Evolutionary conservation across 129 eudicot genomes (phyloP), one percentile per base, ranked within the genome.

Genomic region (Calendula officinalis): DNA sequence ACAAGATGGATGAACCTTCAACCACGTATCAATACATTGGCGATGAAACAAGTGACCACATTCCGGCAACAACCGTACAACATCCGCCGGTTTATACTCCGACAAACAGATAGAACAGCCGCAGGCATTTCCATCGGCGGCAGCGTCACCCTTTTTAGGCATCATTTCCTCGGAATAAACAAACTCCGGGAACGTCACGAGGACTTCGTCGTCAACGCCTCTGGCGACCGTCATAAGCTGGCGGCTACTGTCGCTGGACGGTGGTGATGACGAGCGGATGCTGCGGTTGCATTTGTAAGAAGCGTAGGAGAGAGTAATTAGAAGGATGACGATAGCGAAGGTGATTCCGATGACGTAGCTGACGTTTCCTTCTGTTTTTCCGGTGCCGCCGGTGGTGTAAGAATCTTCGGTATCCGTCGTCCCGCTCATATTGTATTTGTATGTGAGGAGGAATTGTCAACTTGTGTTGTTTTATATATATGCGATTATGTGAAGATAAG

Each of bases 41-140:
- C 57, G 64, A 34, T 83, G 89, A 61, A 80, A 83, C 32, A 69
- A 22, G 46, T 83, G 89, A 4, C 66, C 61, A 35, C 89, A 83
- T 12, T 69, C 69, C 11, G 80, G 85, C 62, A 83, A 61, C 12
- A 76, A 9, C 36, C 85, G 62, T 0, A 83, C 66, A 16, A 73
- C 15, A 14, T 83, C 85, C 5, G 0, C 44, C 5, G 63, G 64
- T 55, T 72, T 73, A 59, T 83, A 83, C 7, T 83, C 85, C 6
- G 61, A 78, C 43, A 83, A 72, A 45, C 89, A 80, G 34, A 83
- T 73, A 16, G 83, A 59, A 51, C 89, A 83, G n/a, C 61, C 71
- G 3, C 70, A 50, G 33, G 36, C 60, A 5, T 8, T 36, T 41
- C n/a, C 51, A 16, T 54, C 36, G 0, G 39, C 46, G 41, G 22